Evolutionary conservation across 2,329 filamentous ascomycete genomes (phyloP), one percentile per base, ranked within the genome.

Genomic region (Biscogniauxia sp.): DNA sequence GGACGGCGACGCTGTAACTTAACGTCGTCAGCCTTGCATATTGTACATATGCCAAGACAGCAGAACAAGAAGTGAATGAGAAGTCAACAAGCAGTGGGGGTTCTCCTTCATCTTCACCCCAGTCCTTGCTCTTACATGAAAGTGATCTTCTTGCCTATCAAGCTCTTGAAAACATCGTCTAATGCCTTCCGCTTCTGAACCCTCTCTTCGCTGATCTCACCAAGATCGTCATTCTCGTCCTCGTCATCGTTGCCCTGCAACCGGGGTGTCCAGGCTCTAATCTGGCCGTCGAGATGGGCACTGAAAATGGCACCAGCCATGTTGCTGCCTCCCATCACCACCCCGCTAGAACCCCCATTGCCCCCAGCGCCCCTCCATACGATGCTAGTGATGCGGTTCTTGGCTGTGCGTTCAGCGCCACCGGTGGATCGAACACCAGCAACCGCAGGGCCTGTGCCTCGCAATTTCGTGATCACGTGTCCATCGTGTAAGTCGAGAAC

Each of bases 401-500:
- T 84, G 25, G 86, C 82, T 56, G 83, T 84, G 20, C 88, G 79
- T 54, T 88, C 81, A 57, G 79, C 73, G 51, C 83, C 79, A 72
- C 58, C 74, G 74, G 54, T 72, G n/a, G 69, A 66, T 20, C 70
- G 71, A 5, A 80, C 77, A 9, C 82, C 81, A 63, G 78, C 77
- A 6, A 81, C 75, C 8, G 77, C 75, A 61, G 80, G 85, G 3
- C 82, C 88, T 1, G 86, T 86, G 6, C 88, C 86, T 52, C 88
- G 84, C 13, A 97, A 79, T 13, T 89, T 86, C 51, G 88, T 89
- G 41, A 95, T 73, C 26, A 94, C 77, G 17, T 80, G 84, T 0
- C 93, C 94, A 60, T 94, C 86, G 60, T 92, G 89, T 52, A 97
- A 77, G 67, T 94, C 88, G 64, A 95, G 89, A 54, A 90, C 82